Conservation (phyloP, 306 rosid genomes). For the Vigna mungo region DNA sequence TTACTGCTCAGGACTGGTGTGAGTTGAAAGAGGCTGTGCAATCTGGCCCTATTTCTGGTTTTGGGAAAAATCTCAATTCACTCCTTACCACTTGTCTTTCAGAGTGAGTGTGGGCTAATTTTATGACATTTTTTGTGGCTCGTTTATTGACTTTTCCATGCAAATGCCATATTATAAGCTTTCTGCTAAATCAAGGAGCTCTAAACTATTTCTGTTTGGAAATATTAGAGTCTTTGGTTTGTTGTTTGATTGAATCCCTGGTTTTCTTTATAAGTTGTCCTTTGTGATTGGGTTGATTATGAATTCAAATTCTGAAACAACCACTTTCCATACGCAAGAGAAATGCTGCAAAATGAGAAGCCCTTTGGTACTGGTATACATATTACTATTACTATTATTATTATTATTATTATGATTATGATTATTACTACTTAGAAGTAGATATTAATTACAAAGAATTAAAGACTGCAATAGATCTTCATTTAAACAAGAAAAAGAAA, state of each 20-base stretch:
- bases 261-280: too few species aligned
- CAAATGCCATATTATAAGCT: conserved; percentile 12
- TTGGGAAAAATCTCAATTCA: conserved; percentile 78
- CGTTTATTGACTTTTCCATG: conserved; percentile 2
- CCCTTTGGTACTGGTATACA: too few species aligned
- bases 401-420: neutral
- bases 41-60: conserved; percentile 61
- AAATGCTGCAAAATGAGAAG: too few species aligned
- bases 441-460: neutral
- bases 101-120: conserved; percentile 60
- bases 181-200: neutral
- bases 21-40: conserved; percentile 70
- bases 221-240: neutral
- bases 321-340: too few species aligned
- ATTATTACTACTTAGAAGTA: neutral
- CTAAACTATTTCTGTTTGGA: neutral
- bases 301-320: too few species aligned
- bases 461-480: too few species aligned
- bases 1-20: conserved; percentile 67
- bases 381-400: neutral
- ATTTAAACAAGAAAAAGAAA: too few species aligned
- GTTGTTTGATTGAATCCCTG: too few species aligned
- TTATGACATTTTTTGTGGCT: conserved; percentile 28
- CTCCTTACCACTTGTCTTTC: conserved; percentile 61
- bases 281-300: too few species aligned